phyloP scores from a whole-genome alignment of 257 asterid species.

The Solanum sparsipilum region DNA sequence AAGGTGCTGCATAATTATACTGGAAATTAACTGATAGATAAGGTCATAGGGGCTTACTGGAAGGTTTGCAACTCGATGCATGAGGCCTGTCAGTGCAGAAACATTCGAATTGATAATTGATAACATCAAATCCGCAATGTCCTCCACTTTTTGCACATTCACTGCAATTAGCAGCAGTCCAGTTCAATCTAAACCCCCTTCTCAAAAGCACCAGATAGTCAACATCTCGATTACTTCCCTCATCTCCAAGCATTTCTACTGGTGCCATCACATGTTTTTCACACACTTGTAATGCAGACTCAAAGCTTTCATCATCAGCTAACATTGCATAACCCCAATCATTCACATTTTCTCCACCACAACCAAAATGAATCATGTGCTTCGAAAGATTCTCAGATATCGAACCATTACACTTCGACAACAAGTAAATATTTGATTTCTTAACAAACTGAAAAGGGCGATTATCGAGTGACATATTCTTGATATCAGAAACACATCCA shows the following conservation, averaged over 20 bases:
- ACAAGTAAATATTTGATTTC: constrained; percentile 15
- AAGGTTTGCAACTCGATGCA: constrained; percentile 23
- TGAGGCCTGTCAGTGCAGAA: constrained; percentile 55
- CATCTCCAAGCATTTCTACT: constrained; percentile 18
- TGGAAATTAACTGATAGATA: neutral
- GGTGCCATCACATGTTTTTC: constrained; percentile 27
- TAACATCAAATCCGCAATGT: constrained; percentile 33
- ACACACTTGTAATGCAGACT: constrained; percentile 21
- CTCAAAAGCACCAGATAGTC: constrained; percentile 20
- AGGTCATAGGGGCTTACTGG: constrained; percentile 22
- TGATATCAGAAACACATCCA: constrained; percentile 22
- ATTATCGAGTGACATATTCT: constrained; percentile 12
- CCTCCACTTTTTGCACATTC: constrained; percentile 39
- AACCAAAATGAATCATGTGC: constrained; percentile 3
- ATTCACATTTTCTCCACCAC: neutral
- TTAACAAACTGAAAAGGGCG: neutral
- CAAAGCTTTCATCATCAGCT: constrained; percentile 6
- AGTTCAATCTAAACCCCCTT: constrained; percentile 39
- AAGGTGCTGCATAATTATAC: neutral
- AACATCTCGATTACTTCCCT: neutral
- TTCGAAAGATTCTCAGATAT: neutral
- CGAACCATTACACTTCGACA: constrained; percentile 21
- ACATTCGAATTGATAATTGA: constrained; percentile 20
- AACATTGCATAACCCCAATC: constrained; percentile 19
- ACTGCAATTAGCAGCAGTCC: constrained; percentile 36